Percentiles rank a stretch among this genome's conserved stretches.
phyloP scores from a whole-genome alignment of 1,139 yeast genomes.

The Sugiyamaella grinbergsii region DNA sequence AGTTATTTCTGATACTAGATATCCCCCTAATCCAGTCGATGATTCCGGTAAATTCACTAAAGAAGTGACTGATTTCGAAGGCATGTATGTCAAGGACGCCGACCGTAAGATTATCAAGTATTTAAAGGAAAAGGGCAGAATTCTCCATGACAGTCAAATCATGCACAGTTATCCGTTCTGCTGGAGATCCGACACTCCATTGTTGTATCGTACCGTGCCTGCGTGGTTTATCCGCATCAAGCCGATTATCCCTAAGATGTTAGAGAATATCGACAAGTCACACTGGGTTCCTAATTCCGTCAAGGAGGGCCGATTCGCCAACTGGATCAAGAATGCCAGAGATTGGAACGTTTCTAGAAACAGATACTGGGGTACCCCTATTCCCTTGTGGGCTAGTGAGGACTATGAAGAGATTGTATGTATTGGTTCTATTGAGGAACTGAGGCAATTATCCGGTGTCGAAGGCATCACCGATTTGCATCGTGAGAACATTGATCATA shows the following conservation, averaged over 20 bases:
- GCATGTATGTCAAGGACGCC: constrained; percentile 92
- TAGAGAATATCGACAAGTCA: constrained; percentile 79
- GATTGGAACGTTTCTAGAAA: constrained; percentile 99
- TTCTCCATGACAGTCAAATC: constrained; percentile 77
- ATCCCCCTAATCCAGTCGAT: constrained; percentile 93
- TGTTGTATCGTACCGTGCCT: constrained; percentile 93
- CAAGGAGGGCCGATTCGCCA: constrained; percentile 91
- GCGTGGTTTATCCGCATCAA: constrained; percentile 96
- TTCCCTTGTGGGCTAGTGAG: constrained; percentile 96
- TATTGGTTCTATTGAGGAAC: constrained; percentile 86
- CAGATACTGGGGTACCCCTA: constrained; percentile 99
- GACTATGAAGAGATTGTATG: constrained; percentile 92
- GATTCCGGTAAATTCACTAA: constrained; percentile 82
- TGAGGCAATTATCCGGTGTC: constrained; percentile 80
- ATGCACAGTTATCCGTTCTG: constrained; percentile 98
- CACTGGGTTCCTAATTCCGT: constrained; percentile 93
- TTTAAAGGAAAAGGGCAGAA: constrained; percentile 73
- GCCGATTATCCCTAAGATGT: constrained; percentile 85
- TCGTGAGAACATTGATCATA: constrained; percentile 86
- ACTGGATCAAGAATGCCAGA: constrained; percentile 98
- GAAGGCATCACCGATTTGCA: constrained; percentile 83
- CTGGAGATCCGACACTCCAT: constrained; percentile 99
- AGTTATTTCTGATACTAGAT: constrained; percentile 63
- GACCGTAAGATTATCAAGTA: constrained; percentile 86
- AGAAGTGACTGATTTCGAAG: constrained; percentile 74